Base-by-base conservation (phyloP, 1,284 basidiomycete species). In the Malassezia sympodialis region DNA sequence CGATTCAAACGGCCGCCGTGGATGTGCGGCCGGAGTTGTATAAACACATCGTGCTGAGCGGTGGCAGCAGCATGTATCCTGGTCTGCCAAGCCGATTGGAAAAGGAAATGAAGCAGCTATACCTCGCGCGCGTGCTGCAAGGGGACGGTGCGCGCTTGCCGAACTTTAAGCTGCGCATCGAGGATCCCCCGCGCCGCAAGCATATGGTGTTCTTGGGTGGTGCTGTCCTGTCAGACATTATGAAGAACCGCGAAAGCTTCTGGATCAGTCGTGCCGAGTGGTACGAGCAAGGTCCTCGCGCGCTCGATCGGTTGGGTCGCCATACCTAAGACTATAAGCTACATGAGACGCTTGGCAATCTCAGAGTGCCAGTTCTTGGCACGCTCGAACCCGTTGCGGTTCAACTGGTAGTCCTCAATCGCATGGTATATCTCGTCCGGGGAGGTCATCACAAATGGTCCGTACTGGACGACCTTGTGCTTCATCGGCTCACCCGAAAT, bases 131-230 rank as follows among this genome's bases (percentile, higher is more conserved):
- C 17, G 89, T 96, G 12, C 80, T 98, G 45, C 80, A 82, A 50
- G 84, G 86, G n/a, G 86, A 98, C 73, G 84, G 88, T 0, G 77
- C 83, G 30, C 81, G 94, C 49, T 76, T 98, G 66, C 90, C 87
- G 90, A 91, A 96, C 86, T 98, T 98, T 81, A 98, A 98, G 80
- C 90, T 96, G 74, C 83, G 86, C 42, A 96, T 98, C 70, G 93
- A 98, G 78, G 93, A 98, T 76, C 90, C 93, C 17, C 93, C 93
- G 26, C 84, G 90, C 70, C 82, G 94, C 76, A 96, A 96, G 78
- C 91, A 96, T 62, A 96, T 96, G 90, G 93, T 96, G 49, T 98
- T 96, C 84, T 81, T 98, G 11, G 93, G 94, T 34, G 93, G 93
- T 51, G 93, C 75, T 2, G 76, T 76, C 11, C 56, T 76, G 21